These are phyloP conservation scores for Pseudocercospora eumusae DNA, from an alignment of 2,329 filamentous ascomycete species.

Conservation along the genomic window DNA sequence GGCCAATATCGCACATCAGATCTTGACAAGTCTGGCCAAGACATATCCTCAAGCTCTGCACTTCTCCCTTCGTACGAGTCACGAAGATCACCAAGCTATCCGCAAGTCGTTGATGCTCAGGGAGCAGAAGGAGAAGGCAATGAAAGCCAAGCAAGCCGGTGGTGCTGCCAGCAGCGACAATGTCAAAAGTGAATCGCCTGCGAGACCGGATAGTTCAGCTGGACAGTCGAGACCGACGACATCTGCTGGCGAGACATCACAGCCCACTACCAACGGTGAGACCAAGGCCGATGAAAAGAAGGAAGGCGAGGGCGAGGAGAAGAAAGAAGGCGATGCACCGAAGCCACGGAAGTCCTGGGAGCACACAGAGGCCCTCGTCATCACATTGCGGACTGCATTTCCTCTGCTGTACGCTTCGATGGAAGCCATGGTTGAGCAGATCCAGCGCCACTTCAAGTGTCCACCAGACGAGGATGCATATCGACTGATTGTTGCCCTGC, in stretches of 20 bases:
- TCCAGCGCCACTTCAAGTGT: constrained; percentile 98
- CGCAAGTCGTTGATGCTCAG: constrained; percentile 74
- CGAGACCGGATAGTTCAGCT: constrained; percentile 43
- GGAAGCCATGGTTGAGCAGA: constrained; percentile 99
- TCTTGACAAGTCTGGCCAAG: constrained; percentile 92
- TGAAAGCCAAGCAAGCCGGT: constrained; percentile 60
- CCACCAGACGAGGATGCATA: constrained; percentile 98
- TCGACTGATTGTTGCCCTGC: constrained; percentile 89
- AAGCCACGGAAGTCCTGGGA: constrained; percentile 84
- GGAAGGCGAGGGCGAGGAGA: constrained; percentile 42
- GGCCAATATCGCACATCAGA: constrained; percentile 78
- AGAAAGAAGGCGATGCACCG: constrained; percentile 40
- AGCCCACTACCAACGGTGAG: constrained; percentile 29
- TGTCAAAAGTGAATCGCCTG: constrained; percentile 41
- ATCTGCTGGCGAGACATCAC: constrained; percentile 44
- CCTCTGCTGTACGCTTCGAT: constrained; percentile 93
- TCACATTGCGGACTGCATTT: constrained; percentile 93
- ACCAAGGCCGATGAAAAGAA: constrained; percentile 43
- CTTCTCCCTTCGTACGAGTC: constrained; percentile 88
- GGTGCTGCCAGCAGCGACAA: constrained; percentile 37
- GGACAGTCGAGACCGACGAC: constrained; percentile 41
- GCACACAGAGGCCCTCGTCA: constrained; percentile 92
- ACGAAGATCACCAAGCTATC: constrained; percentile 90
- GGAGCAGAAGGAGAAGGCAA: constrained; percentile 56
- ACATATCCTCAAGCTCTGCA: constrained; percentile 92